Evolutionary conservation across 1,139 yeast genomes (phyloP).

Genomic region (Scheffersomyces titani): DNA sequence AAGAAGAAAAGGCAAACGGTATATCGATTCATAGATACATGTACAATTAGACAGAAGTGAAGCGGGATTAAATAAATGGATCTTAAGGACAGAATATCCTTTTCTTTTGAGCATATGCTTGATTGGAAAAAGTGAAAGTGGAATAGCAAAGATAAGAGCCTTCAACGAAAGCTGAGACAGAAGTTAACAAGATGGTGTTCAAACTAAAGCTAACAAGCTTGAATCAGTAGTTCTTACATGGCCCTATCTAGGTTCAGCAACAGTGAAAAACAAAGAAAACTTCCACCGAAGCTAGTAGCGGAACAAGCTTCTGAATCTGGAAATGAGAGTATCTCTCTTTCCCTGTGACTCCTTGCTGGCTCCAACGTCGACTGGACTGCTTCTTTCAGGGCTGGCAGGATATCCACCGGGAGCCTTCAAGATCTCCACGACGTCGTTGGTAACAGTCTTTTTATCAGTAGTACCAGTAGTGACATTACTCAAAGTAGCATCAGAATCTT

Average conservation of each 20-base stretch:
- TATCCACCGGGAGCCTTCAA: constrained; percentile 26
- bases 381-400: constrained; percentile 17
- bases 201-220: background rate
- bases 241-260: background rate
- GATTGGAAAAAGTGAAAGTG: background rate
- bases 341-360: constrained; percentile 6
- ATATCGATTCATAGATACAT: background rate
- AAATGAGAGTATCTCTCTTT: constrained; percentile 31
- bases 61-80: background rate
- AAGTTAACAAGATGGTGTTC: background rate
- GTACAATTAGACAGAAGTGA: background rate
- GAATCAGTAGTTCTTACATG: background rate
- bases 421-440: constrained; percentile 6
- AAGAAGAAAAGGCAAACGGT: background rate
- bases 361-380: background rate
- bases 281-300: constrained; percentile 15
- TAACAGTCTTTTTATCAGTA: background rate
- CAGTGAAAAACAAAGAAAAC: background rate
- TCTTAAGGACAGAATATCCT: background rate
- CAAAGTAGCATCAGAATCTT: constrained; percentile 9
- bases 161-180: background rate
- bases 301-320: constrained; percentile 38
- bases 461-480: constrained; percentile 5
- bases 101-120: background rate
- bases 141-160: background rate